Conservation (phyloP, 129 eudicot genomes). For the Cynara cardunculus region DNA sequence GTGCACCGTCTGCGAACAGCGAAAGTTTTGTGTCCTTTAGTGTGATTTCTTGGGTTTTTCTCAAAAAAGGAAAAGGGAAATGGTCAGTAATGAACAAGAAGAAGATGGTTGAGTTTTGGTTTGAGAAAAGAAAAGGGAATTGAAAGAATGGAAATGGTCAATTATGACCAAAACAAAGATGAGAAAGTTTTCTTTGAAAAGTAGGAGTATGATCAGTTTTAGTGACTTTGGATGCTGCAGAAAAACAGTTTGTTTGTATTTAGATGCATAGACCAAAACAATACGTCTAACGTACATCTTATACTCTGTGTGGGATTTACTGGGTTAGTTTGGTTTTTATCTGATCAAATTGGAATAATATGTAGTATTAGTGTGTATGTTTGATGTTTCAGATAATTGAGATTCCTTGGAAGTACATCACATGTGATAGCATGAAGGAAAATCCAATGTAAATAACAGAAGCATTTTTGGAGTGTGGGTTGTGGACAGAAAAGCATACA, state of each 20-base stretch:
- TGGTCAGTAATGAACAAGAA: neutral
- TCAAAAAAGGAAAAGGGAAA: neutral
- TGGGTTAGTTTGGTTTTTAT: neutral
- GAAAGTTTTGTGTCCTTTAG: neutral
- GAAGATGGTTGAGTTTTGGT: neutral
- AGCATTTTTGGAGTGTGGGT: slow-evolving; percentile 18
- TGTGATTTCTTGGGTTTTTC: neutral
- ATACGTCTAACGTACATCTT: neutral
- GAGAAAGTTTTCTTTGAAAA: slow-evolving; percentile 19
- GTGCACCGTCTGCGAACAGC: neutral
- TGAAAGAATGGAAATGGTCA: slow-evolving; percentile 2
- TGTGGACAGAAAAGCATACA: slow-evolving; percentile 23
- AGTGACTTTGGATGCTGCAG: slow-evolving; percentile 24
- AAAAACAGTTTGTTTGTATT: neutral
- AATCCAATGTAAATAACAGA: slow-evolving; percentile 14
- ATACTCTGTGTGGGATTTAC: neutral
- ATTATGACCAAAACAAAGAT: slow-evolving; percentile 12
- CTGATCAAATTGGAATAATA: slow-evolving; percentile 21
- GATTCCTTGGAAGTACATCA: slow-evolving; percentile 22
- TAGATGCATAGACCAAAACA: neutral
- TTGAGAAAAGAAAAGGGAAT: neutral
- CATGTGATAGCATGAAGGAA: slow-evolving; percentile 32
- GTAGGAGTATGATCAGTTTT: slow-evolving; percentile 13
- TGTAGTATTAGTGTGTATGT: slow-evolving; percentile 2
- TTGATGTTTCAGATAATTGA: slow-evolving; percentile 20